These are phyloP conservation scores for Scedosporium dehoogii DNA, from an alignment of 2,329 filamentous ascomycete genomes.

Conservation along the genomic window DNA sequence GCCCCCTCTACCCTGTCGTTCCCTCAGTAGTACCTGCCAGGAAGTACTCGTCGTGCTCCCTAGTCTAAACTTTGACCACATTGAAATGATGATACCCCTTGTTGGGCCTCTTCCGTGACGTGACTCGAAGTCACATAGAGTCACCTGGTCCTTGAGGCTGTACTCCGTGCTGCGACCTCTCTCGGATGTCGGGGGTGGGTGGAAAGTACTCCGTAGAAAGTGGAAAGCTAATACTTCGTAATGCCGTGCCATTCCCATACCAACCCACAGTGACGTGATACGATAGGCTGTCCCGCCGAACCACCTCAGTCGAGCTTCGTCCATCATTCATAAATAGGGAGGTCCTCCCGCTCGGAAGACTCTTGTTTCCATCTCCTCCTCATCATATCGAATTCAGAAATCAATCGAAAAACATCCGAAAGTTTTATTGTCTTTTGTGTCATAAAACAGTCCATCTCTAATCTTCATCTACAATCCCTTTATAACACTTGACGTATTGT, in stretches of 20 bases:
- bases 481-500: not conserved
- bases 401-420: not conserved
- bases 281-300: not conserved
- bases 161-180: conserved; percentile 6
- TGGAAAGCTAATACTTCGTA: no score
- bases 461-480: not conserved
- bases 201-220: no score
- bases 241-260: not conserved
- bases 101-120: not conserved
- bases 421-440: not conserved
- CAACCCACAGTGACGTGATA: conserved; percentile 5
- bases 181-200: no score
- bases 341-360: not conserved
- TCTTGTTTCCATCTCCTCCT: not conserved
- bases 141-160: conserved; percentile 4
- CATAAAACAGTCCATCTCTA: not conserved
- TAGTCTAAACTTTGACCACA: no score
- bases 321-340: conserved; percentile 5
- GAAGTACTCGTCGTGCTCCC: no score
- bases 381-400: not conserved
- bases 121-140: not conserved
- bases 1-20: not conserved
- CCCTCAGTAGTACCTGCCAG: no score
- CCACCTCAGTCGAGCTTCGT: not conserved
- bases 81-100: not conserved